Conservation (phyloP, 2,329 filamentous ascomycete species). For the Penicillium frequentans region DNA sequence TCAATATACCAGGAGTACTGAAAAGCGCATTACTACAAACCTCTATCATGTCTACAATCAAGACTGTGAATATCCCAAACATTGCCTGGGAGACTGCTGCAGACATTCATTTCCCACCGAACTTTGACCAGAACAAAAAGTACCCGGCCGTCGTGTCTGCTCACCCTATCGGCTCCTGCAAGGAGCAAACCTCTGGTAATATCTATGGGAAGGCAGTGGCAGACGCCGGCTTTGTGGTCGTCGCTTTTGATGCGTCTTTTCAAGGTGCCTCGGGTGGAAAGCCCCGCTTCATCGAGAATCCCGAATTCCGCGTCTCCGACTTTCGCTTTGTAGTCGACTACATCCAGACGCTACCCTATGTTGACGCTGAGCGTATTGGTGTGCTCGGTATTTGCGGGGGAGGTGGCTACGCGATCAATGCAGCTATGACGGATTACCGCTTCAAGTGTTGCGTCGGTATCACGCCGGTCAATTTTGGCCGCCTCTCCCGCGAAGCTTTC, state of each 20-base stretch:
- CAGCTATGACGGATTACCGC: slow-evolving; percentile 22
- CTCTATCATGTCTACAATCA: slow-evolving; percentile 23
- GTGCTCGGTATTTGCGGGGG: slow-evolving; percentile 25
- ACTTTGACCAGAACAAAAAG: slow-evolving; percentile 15
- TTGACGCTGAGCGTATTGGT: slow-evolving; percentile 22
- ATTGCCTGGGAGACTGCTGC: slow-evolving; percentile 14
- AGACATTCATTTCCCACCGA: slow-evolving; percentile 14
- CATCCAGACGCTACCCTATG: slow-evolving; percentile 19
- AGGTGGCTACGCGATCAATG: slow-evolving; percentile 22
- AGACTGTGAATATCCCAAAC: slow-evolving; percentile 19
- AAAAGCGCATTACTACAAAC: not conserved
- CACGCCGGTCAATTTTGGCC: slow-evolving; percentile 19
- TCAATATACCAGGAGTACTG: too few relatives aligned
- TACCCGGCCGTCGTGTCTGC: slow-evolving; percentile 19
- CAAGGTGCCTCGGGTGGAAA: slow-evolving; percentile 24
- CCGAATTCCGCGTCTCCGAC: slow-evolving; percentile 24
- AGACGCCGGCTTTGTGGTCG: slow-evolving; percentile 11
- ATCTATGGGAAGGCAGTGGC: slow-evolving; percentile 20
- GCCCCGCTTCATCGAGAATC: slow-evolving; percentile 24
- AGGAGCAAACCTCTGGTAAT: slow-evolving; percentile 22
- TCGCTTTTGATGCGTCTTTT: slow-evolving; percentile 25
- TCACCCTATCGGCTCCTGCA: slow-evolving; percentile 23
- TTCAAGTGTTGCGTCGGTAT: slow-evolving; percentile 6
- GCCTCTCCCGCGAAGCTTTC: slow-evolving; percentile 17
- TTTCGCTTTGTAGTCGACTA: slow-evolving; percentile 24